Conservation (phyloP, 2,329 filamentous ascomycete species). For the Salinomyces thailandicus region DNA sequence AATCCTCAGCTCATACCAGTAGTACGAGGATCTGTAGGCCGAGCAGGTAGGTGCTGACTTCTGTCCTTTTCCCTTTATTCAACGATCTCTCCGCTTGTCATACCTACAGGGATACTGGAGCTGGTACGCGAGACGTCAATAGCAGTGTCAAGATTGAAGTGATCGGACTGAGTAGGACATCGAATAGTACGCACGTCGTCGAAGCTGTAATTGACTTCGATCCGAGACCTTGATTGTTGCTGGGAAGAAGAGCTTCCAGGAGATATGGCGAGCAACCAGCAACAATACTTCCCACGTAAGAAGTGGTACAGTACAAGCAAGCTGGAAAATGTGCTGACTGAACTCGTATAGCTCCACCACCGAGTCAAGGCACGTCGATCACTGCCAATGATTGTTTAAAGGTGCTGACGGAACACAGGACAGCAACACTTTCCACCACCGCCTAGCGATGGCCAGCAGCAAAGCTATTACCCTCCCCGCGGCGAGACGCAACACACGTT, state of each 20-base stretch:
- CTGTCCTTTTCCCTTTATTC: conserved; percentile 1
- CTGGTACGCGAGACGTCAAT: background rate
- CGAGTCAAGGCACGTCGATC: conserved; percentile 6
- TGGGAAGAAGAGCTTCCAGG: background rate
- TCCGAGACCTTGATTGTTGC: background rate
- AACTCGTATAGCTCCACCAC: conserved; percentile 12
- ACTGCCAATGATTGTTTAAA: conserved; percentile 2
- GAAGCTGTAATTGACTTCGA: background rate
- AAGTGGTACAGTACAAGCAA: background rate
- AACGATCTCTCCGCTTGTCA: background rate
- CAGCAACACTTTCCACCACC: conserved; percentile 15
- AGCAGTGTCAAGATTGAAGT: background rate
- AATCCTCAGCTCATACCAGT: background rate
- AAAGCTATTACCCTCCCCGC: conserved; percentile 20
- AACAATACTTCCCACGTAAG: conserved; percentile 25
- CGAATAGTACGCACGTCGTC: background rate
- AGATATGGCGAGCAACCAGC: conserved; percentile 14
- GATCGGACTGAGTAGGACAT: background rate
- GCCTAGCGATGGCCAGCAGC: conserved; percentile 9
- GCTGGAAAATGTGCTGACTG: background rate
- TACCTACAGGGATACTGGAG: background rate
- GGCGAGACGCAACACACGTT: conserved; percentile 12
- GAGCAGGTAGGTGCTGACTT: background rate
- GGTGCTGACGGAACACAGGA: conserved; percentile 7
- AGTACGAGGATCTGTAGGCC: background rate